A percentile compares a stretch with the other conserved stretches of the same genome.
Evolutionary conservation across 2,329 filamentous ascomycete genomes (phyloP).

Genomic region (Fusarium sulawesiense): DNA sequence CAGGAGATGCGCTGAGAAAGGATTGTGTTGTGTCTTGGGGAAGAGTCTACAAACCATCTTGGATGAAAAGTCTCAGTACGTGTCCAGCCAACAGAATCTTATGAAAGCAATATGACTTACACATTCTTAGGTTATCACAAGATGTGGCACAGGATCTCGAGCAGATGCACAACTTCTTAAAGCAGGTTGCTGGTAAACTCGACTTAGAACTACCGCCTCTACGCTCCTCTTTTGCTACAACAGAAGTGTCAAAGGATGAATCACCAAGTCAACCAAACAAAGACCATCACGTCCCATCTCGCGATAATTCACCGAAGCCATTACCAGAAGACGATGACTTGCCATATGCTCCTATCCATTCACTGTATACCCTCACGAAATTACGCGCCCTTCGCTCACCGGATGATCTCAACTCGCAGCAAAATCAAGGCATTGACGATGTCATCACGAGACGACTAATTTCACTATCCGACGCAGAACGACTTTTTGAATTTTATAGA

Average conservation of each 20-base stretch:
- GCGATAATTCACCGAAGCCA: conserved; percentile 45
- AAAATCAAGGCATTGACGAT: conserved; percentile 45
- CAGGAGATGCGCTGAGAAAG: conserved; percentile 51
- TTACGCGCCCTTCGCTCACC: conserved; percentile 52
- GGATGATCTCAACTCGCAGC: conserved; percentile 42
- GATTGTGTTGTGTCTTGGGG: conserved; percentile 53
- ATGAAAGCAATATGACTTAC: neutral
- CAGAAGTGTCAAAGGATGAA: conserved; percentile 42
- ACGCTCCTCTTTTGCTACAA: conserved; percentile 22
- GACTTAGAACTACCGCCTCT: conserved; percentile 40
- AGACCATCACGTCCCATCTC: conserved; percentile 16
- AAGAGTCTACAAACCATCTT: conserved; percentile 57
- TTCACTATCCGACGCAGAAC: conserved; percentile 60
- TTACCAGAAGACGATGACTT: conserved; percentile 51
- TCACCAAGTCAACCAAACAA: conserved; percentile 2
- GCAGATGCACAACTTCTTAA: conserved; percentile 42
- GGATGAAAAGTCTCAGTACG: conserved; percentile 55
- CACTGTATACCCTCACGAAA: conserved; percentile 54
- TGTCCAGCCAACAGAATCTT: neutral
- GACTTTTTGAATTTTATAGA: conserved; percentile 63
- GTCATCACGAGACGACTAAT: conserved; percentile 56
- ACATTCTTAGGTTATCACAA: conserved; percentile 7
- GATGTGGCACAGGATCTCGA: conserved; percentile 42
- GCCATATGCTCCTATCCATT: conserved; percentile 54
- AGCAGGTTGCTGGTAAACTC: conserved; percentile 41